These are phyloP conservation scores for Vaccinium corymbosum DNA, from an alignment of 148 eudicot genomes.

Conservation along the genomic window DNA sequence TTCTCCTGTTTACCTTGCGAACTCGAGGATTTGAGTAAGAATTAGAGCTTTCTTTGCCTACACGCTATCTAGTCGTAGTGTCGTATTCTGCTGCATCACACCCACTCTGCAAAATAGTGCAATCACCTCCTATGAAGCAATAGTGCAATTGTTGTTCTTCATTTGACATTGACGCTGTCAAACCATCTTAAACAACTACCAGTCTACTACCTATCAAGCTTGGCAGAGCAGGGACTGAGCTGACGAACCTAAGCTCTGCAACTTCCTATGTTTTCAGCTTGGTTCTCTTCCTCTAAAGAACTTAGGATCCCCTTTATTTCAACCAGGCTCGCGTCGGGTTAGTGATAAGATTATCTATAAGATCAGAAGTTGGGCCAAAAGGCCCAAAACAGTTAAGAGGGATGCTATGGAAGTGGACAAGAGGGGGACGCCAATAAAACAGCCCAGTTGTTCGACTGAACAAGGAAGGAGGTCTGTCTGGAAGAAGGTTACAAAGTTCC, in stretches of 20 bases:
- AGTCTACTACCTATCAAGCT: background rate
- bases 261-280: background rate
- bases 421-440: background rate
- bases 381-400: background rate
- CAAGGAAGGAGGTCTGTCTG: background rate
- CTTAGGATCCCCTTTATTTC: background rate
- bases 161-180: background rate
- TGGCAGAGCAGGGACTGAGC: background rate
- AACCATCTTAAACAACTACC: background rate
- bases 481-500: background rate
- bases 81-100: background rate
- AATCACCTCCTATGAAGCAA: background rate
- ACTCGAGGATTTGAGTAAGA: background rate
- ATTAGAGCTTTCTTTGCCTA: background rate
- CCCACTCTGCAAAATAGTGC: background rate
- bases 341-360: too few species aligned
- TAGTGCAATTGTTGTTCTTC: background rate
- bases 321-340: background rate
- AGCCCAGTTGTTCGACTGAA: background rate
- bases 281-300: background rate
- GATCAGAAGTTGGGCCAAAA: too few species aligned
- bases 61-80: background rate
- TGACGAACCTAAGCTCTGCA: background rate
- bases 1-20: background rate
- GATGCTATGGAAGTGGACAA: background rate